Conservation (phyloP, 768 basidiomycete species). For the Paxillus rubicundulus region DNA sequence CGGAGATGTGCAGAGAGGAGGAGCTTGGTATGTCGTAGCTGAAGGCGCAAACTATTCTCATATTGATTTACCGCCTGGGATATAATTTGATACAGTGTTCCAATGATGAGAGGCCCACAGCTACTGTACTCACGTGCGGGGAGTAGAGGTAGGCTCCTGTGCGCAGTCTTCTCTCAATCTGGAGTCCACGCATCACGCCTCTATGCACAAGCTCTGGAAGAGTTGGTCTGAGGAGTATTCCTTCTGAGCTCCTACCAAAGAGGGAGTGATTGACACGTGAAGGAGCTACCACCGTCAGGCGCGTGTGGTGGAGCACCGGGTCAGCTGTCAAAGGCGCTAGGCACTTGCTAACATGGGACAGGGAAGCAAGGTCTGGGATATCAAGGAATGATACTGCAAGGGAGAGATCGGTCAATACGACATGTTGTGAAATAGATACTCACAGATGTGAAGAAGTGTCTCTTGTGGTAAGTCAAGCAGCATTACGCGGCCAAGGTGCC, state of each 20-base stretch:
- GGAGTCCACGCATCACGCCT: slow-evolving; percentile 66
- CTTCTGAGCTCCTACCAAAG: slow-evolving; percentile 56
- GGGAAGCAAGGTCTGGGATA: slow-evolving; percentile 61
- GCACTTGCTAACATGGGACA: slow-evolving; percentile 47
- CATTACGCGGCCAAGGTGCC: slow-evolving; percentile 6
- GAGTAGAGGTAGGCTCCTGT: slow-evolving; percentile 66
- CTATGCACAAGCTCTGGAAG: slow-evolving; percentile 65
- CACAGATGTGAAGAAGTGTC: slow-evolving; percentile 57
- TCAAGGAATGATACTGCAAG: slow-evolving; percentile 65
- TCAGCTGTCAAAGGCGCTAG: slow-evolving; percentile 56
- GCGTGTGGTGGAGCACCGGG: slow-evolving; percentile 59
- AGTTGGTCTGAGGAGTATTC: slow-evolving; percentile 59
- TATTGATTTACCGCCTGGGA: slow-evolving; percentile 66
- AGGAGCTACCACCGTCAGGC: slow-evolving; percentile 60
- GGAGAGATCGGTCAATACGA: not conserved
- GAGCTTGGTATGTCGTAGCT: slow-evolving; percentile 51
- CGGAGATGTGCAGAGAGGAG: slow-evolving; percentile 55
- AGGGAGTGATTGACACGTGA: slow-evolving; percentile 66
- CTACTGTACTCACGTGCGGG: slow-evolving; percentile 41
- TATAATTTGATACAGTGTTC: slow-evolving; percentile 5
- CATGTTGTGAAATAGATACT: slow-evolving; percentile 13
- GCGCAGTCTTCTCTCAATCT: slow-evolving; percentile 65
- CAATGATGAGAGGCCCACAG: not conserved
- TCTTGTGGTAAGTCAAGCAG: slow-evolving; percentile 51
- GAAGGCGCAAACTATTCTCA: slow-evolving; percentile 52